These are phyloP conservation scores for Eremochloa ophiuroides DNA, from an alignment of 176 grass and related monocot species.

Conservation along the genomic window DNA sequence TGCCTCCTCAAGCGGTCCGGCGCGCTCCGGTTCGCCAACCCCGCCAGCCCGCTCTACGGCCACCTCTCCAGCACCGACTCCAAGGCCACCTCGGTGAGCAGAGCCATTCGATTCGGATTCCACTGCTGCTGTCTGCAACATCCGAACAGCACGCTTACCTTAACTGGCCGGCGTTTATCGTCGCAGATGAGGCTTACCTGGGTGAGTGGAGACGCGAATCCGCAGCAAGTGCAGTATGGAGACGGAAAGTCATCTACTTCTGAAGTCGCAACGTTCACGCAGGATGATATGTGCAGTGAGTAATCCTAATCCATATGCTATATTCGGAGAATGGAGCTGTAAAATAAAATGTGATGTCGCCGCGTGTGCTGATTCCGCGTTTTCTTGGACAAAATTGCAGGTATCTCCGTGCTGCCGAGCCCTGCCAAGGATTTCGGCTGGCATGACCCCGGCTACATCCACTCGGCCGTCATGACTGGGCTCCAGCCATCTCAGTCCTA, in stretches of 20 bases:
- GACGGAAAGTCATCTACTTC: conserved; percentile 37
- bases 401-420: conserved; percentile 25
- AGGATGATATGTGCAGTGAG: conserved; percentile 84
- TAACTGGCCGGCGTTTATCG: neutral
- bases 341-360: neutral
- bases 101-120: neutral
- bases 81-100: conserved; percentile 57
- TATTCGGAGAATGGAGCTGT: neutral
- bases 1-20: conserved; percentile 66
- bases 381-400: neutral
- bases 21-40: conserved; percentile 59
- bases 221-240: conserved; percentile 65
- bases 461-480: conserved; percentile 63
- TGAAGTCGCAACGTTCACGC: conserved; percentile 50
- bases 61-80: conserved; percentile 79
- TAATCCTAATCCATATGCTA: neutral
- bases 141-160: neutral
- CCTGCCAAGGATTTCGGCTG: conserved; percentile 86
- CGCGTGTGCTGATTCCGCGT: neutral
- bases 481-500: conserved; percentile 65
- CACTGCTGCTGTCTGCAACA: neutral
- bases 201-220: conserved; percentile 71
- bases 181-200: conserved; percentile 77
- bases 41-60: conserved; percentile 52
- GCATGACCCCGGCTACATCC: conserved; percentile 84